These are phyloP conservation scores for Singerocomus inundabilis DNA, from an alignment of 1,284 basidiomycete genomes.

Conservation along the genomic window DNA sequence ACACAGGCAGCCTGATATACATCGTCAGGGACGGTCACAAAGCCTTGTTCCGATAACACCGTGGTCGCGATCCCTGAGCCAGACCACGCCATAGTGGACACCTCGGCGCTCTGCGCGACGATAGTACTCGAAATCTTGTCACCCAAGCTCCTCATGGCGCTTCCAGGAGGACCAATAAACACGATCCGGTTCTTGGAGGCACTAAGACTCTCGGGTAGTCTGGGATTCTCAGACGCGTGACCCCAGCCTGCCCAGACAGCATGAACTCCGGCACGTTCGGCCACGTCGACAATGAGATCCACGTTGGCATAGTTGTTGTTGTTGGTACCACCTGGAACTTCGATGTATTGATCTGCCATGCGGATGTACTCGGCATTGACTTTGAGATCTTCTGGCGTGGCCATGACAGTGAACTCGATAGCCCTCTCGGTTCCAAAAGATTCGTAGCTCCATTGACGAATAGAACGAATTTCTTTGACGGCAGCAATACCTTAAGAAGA, in stretches of 20 bases:
- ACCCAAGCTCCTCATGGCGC: slow-evolving; percentile 97
- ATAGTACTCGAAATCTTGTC: slow-evolving; percentile 99
- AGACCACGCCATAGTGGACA: slow-evolving; percentile 99
- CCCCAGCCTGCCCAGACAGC: slow-evolving; percentile 99
- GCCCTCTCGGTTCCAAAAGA: slow-evolving; percentile 96
- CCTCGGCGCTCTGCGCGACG: slow-evolving; percentile 94
- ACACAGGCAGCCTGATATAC: slow-evolving; percentile 93
- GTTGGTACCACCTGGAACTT: slow-evolving; percentile 97
- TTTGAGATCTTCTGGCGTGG: slow-evolving; percentile 97
- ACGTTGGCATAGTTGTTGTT: slow-evolving; percentile 99
- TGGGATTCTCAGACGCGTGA: slow-evolving; percentile 98
- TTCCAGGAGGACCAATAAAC: slow-evolving; percentile 98
- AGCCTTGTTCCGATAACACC: slow-evolving; percentile 82
- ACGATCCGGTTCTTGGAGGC: slow-evolving; percentile 95
- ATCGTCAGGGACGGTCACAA: slow-evolving; percentile 91
- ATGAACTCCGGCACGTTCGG: slow-evolving; percentile 95
- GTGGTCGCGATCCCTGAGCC: slow-evolving; percentile 95
- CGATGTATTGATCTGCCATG: slow-evolving; percentile 99
- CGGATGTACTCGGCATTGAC: slow-evolving; percentile 99
- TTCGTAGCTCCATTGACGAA: slow-evolving; percentile 99
- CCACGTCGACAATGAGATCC: slow-evolving; percentile 98
- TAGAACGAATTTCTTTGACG: slow-evolving; percentile 98
- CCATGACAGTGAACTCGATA: slow-evolving; percentile 99
- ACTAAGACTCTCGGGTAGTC: slow-evolving; percentile 92
- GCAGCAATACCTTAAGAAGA: slow-evolving; percentile 83